Evolutionary conservation across 495 filamentous ascomycete genomes (phyloP).

Genomic region (Apodospora peruviana): DNA sequence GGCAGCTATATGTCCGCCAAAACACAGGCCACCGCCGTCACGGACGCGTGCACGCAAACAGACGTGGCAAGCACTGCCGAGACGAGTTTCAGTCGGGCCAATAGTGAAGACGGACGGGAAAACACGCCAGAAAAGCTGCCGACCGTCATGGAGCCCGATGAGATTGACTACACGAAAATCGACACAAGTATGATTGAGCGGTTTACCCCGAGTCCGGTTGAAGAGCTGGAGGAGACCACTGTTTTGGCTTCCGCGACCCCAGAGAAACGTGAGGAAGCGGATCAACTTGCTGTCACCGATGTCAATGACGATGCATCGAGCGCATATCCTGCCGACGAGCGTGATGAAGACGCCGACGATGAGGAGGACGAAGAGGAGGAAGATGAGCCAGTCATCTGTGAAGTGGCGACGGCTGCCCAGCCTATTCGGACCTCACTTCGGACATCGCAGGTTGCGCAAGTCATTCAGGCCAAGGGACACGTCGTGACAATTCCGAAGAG

Average conservation of each 20-base stretch:
- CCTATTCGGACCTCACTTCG: slow-evolving; percentile 47
- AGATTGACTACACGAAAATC: slow-evolving; percentile 51
- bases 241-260: slow-evolving; percentile 3
- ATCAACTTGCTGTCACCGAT: neutral
- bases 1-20: slow-evolving; percentile 55
- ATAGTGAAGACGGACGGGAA: slow-evolving; percentile 41
- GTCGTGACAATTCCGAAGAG: slow-evolving; percentile 71
- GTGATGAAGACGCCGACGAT: slow-evolving; percentile 42
- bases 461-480: slow-evolving; percentile 48
- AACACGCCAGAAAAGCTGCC: slow-evolving; percentile 28
- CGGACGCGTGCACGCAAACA: slow-evolving; percentile 50
- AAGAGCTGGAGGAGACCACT: slow-evolving; percentile 9
- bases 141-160: slow-evolving; percentile 36
- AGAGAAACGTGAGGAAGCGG: neutral
- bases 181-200: slow-evolving; percentile 40
- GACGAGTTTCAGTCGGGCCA: slow-evolving; percentile 43
- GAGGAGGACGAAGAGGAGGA: slow-evolving; percentile 41
- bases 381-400: slow-evolving; percentile 48
- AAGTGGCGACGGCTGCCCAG: slow-evolving; percentile 43
- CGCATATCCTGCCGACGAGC: slow-evolving; percentile 15
- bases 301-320: neutral
- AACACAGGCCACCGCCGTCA: slow-evolving; percentile 56
- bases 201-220: slow-evolving; percentile 15
- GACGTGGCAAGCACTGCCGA: slow-evolving; percentile 45
- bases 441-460: slow-evolving; percentile 34